Base-by-base conservation (phyloP, 2,329 filamentous ascomycete genomes). In the Aspergillus sp. region DNA sequence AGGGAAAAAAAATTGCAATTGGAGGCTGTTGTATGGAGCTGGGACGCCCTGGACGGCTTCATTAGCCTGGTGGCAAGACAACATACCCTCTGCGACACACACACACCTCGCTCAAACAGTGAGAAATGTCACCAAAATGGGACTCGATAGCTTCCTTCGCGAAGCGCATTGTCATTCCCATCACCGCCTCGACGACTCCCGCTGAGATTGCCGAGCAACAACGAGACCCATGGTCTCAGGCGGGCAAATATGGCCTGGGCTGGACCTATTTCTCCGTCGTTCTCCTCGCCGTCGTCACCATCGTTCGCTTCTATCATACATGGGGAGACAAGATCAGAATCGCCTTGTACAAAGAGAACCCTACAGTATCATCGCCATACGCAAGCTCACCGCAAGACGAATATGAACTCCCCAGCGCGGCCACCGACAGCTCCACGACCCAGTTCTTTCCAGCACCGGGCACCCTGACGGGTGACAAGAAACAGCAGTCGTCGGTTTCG, bases 241-340 rank as follows among this genome's bases (percentile, higher is more conserved):
- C 91, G 19, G 89, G 87, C 42, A 95, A 95, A 75, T 96, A 96
- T 74, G 90, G 82, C 2, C 75, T 90, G 47, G 90, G 87, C 52
- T 96, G 90, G 85, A 90, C 93, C 13, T 96, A 95, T 72, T 95
- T 96, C 65, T 85, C 88, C 48, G 71, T 95, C 45, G 83, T 86
- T 47, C 71, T 96, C 54, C 79, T 92, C 58, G 80, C 82, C 24
- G 64, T 83, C 49, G 85, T 92, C 4, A 75, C 88, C 10, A 64
- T 87, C 10, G 78, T 93, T 66, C 85, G 90, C 60, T 80, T 89
- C 66, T 96, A 92, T 79, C 88, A 96, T 71, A 86, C 88, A 61
- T 96, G 90, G 87, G 90, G 92, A 62, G 92, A 96, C 76, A 95
- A 94, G 75, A 90, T 95, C 60, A 84, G 92, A 60, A 89, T 92